Evolutionary conservation across 352 stramenopile species (phyloP), one percentile per base, ranked within the genome.

Genomic region (Aphanomyces cochlioides): DNA sequence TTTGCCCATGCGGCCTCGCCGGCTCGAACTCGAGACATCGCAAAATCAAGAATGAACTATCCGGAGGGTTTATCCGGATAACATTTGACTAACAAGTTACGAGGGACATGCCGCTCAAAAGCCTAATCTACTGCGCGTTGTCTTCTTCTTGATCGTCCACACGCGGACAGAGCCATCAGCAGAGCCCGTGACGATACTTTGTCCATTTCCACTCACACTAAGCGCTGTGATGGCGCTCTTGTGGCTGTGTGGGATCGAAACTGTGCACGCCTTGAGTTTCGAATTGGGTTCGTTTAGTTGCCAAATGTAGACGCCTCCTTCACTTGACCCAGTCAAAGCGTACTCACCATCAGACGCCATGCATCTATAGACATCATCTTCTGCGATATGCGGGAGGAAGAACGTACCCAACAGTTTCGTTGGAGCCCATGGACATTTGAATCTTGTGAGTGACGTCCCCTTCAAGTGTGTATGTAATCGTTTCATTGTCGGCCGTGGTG

Each of bases 1-100:
- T 98, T 98, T 53, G 82, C 77, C 95, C 95, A 98, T 19, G 96
- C 79, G 50, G 80, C 74, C 57, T 96, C 89, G 71, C 89, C 89
- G 21, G 85, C 47, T 54, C 85, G 87, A 19, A 70, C 64, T 15
- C 64, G 64, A 64, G 64, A 70, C 64, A 70, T 70, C 41, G 38
- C n/a, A 38, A n/a, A n/a, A 34, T 19, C n/a, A 19, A 58, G 37
- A 21, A 19, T 38, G 37, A 50, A n/a, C 17, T 50, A 50, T 50
- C 43, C 43, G 43, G 43, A 50, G 43, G 43, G 1, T n/a, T 50
- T 50, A 61, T 61, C 54, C 50, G 50, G 50, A 58, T 12, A 21
- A 17, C 50, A 58, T 36, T 58, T 19, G 50, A 37, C 37, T 58
- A 3, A 38, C 28, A 28, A 28, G 28, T 28, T 28, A 2, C 1